Evolutionary conservation across 139 green algal species (phyloP).

Genomic region (Mesostigma viride): DNA sequence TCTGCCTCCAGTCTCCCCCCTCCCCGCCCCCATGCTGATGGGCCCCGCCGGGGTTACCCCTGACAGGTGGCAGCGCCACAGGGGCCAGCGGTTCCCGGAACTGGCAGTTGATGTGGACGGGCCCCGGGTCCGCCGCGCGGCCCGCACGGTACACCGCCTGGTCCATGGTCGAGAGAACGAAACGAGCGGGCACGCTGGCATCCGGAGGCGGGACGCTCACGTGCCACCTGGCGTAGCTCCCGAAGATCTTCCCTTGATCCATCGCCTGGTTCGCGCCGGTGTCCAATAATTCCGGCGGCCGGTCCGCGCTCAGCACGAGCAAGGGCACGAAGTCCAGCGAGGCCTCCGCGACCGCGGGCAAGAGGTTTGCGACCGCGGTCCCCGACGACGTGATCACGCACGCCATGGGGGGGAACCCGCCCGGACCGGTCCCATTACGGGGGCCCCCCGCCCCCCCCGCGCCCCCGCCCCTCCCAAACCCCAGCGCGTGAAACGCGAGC

Average conservation of each 20-base stretch:
- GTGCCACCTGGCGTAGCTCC: conserved; percentile 62
- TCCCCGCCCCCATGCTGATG: too few species aligned
- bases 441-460: too few species aligned
- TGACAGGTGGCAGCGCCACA: too few species aligned
- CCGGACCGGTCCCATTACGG: too few species aligned
- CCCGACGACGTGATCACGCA: conserved; percentile 73
- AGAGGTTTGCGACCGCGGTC: conserved; percentile 93
- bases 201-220: conserved; percentile 61
- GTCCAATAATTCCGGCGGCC: conserved; percentile 77
- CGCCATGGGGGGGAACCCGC: too few species aligned
- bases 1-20: too few species aligned
- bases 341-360: conserved; percentile 88
- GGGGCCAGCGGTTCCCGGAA: conserved; percentile 89
- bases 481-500: conserved; percentile 91
- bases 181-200: conserved; percentile 38
- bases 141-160: conserved; percentile 41
- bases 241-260: conserved; percentile 84
- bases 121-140: conserved; percentile 43
- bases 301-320: conserved; percentile 85
- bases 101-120: conserved; percentile 90
- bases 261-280: conserved; percentile 81
- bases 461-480: conserved; percentile 37
- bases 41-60: too few species aligned
- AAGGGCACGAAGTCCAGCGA: conserved; percentile 62
- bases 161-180: conserved; percentile 54